Evolutionary conservation across 306 rosid genomes (phyloP).

Genomic region (Calophaca sinica): DNA sequence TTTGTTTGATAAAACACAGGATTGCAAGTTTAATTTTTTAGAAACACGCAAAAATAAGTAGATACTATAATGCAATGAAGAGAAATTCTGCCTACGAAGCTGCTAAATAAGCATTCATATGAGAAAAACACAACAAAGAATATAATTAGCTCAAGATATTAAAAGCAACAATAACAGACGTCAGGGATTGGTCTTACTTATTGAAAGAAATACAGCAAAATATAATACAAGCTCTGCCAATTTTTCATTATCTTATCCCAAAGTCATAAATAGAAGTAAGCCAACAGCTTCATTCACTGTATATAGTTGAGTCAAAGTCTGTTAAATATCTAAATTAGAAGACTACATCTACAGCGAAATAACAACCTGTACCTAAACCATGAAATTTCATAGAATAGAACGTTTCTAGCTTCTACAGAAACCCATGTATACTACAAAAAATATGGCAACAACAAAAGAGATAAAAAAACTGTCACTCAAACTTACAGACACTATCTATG

Average conservation of each 20-base stretch:
- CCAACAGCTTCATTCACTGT: conserved; percentile 7
- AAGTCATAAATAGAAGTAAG: conserved; percentile 7
- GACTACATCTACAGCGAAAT: neutral
- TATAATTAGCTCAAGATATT: neutral
- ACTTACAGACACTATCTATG: neutral
- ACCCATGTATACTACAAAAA: neutral
- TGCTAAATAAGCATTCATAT: neutral
- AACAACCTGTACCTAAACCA: neutral
- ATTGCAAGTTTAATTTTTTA: neutral
- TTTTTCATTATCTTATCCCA: neutral
- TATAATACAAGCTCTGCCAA: neutral
- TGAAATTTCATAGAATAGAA: neutral
- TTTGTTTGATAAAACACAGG: neutral
- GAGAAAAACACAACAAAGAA: neutral
- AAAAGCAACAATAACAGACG: conserved; percentile 2
- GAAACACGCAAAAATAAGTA: neutral
- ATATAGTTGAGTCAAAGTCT: neutral
- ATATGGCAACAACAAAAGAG: too few species aligned
- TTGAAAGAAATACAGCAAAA: neutral
- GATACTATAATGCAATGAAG: neutral
- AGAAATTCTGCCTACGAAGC: neutral
- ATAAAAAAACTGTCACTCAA: neutral
- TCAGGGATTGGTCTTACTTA: neutral
- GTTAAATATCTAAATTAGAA: neutral
- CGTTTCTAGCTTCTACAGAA: neutral